Evolutionary conservation across 73 alveolate genomes (phyloP).

Genomic region (Tetrahymena malaccensis): DNA sequence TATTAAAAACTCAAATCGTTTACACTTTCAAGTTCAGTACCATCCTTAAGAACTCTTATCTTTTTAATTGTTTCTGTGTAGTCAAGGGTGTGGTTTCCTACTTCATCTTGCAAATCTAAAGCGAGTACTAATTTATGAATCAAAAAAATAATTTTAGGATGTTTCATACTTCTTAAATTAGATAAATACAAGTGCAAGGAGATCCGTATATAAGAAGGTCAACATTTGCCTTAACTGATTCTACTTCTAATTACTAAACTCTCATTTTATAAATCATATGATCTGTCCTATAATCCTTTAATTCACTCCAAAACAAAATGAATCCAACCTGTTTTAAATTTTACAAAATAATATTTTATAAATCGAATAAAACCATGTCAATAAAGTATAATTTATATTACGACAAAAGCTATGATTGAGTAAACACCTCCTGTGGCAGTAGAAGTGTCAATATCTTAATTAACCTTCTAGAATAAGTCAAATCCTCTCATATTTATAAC

Average conservation of each 20-base stretch:
- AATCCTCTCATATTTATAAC: slow-evolving; percentile 13
- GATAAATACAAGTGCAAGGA: not conserved
- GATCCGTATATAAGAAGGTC: not conserved
- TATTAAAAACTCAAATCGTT: not conserved
- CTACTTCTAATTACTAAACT: not conserved
- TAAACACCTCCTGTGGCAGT: slow-evolving; percentile 29
- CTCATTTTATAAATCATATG: not conserved
- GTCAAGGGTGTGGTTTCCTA: not conserved
- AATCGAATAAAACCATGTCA: no score
- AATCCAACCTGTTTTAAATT: not conserved
- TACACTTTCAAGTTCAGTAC: not conserved
- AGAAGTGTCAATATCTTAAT: slow-evolving; percentile 31
- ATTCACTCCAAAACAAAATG: not conserved
- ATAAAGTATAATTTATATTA: not conserved
- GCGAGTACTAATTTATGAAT: not conserved
- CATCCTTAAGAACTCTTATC: not conserved
- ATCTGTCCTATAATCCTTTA: not conserved
- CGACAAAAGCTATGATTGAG: slow-evolving; percentile 19
- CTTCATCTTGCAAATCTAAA: not conserved
- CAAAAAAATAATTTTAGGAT: not conserved
- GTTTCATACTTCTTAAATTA: not conserved
- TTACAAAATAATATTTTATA: not conserved
- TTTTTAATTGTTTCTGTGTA: not conserved
- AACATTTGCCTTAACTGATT: not conserved
- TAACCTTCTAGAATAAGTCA: slow-evolving; percentile 32